Base-by-base conservation (phyloP, 495 filamentous ascomycete species). In the Penicillium taxi region DNA sequence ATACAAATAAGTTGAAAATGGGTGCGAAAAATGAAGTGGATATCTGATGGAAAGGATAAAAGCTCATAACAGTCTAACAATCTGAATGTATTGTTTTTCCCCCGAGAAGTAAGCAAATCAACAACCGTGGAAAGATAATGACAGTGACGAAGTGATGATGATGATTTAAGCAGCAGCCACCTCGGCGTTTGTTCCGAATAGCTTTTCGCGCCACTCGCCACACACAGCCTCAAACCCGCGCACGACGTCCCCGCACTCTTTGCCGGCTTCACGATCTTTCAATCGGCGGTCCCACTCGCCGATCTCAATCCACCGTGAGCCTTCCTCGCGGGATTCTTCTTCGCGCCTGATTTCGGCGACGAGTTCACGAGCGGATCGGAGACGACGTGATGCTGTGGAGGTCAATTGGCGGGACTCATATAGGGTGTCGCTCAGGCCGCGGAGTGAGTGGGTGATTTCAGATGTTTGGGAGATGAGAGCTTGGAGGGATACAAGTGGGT, bases 341-440 rank as follows among this genome's bases (percentile, higher is more conserved):
- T 96, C 91, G 16, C 75, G 75, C 24, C 80, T 73, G 63, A 94
- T 75, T 48, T 96, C 89, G 1, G 78, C 76, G 2, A 94, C 82
- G 22, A 87, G 72, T 50, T 90, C 86, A 34, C 78, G 80, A 1
- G 84, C 85, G 21, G 74, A 80, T 35, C 80, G 73, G 20, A 96
- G 64, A 20, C 82, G 66, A 20, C 91, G 71, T 3, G 81, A 78
- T 8, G 91, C 91, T 0, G 78, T 79, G 1, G 78, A 79, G 1
- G 83, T 88, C 0, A 84, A 79, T 54, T 98, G 91, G 3, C 86
- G 76, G n/a, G 78, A 82, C 79, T 96, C 94, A 59, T 96, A 89
- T 14, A 96, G 70, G 0, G 84, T 87, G 55, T 98, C 91, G n/a
- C 82, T 82, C 5, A 98, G 71, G 46, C 83, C 77, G 41, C 83